Evolutionary conservation across 1,139 yeast genomes (phyloP).

Genomic region (Williopsis jadinii): DNA sequence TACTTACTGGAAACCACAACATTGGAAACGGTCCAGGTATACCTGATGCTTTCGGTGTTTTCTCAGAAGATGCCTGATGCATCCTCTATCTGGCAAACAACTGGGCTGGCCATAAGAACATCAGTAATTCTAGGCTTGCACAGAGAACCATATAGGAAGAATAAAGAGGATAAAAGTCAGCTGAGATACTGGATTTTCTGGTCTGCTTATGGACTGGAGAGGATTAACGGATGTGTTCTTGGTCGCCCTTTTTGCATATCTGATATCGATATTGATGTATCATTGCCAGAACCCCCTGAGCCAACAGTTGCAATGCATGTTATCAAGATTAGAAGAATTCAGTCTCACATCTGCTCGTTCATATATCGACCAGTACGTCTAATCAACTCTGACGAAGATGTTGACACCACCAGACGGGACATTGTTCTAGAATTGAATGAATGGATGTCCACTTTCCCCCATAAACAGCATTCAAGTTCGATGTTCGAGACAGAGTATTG

Average conservation of each 20-base stretch:
- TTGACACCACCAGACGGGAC: slow-evolving; percentile 23
- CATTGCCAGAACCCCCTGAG: slow-evolving; percentile 23
- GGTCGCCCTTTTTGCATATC: slow-evolving; percentile 30
- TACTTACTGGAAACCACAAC: slow-evolving; percentile 24
- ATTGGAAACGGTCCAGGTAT: slow-evolving; percentile 25
- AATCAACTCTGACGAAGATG: slow-evolving; percentile 17
- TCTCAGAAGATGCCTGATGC: slow-evolving; percentile 28
- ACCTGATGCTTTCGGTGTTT: slow-evolving; percentile 23
- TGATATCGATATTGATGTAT: slow-evolving; percentile 29
- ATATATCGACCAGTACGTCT: slow-evolving; percentile 24
- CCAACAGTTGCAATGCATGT: slow-evolving; percentile 28
- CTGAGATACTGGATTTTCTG: slow-evolving; percentile 27
- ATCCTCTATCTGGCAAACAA: slow-evolving; percentile 25
- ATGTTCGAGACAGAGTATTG: slow-evolving; percentile 26
- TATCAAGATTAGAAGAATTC: slow-evolving; percentile 28
- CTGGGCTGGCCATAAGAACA: slow-evolving; percentile 25
- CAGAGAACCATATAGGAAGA: slow-evolving; percentile 16
- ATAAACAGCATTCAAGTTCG: slow-evolving; percentile 18
- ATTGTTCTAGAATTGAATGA: slow-evolving; percentile 25
- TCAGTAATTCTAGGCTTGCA: slow-evolving; percentile 23
- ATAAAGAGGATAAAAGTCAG: not conserved
- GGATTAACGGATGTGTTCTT: slow-evolving; percentile 27
- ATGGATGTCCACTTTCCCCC: slow-evolving; percentile 27
- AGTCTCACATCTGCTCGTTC: slow-evolving; percentile 26
- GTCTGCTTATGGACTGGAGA: slow-evolving; percentile 31